A percentile compares a stretch with the other conserved stretches of the same genome.
Evolutionary conservation across 768 basidiomycete species (phyloP).

Genomic region (Nidularia sp.): DNA sequence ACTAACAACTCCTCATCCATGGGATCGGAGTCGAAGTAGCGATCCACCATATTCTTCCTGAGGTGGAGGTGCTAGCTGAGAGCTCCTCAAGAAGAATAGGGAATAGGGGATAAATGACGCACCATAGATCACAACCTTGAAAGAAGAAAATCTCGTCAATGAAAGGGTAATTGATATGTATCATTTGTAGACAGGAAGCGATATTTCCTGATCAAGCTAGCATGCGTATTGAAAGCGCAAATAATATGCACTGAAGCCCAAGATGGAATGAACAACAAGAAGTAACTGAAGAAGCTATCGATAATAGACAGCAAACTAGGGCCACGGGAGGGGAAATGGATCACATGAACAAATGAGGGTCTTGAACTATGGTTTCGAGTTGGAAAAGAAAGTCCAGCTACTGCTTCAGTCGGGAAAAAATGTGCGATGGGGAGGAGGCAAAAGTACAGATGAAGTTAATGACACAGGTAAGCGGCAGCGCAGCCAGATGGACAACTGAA

Average conservation of each 20-base stretch:
- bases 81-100: constrained; percentile 11
- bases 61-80: constrained; percentile 10
- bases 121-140: neutral
- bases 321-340: no score
- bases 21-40: constrained; percentile 8
- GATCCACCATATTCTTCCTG: constrained; percentile 11
- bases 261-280: no score
- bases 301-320: no score
- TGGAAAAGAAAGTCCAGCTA: neutral
- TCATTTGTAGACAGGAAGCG: neutral
- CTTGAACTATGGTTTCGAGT: no score
- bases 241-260: neutral
- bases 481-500: neutral
- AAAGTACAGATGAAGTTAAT: neutral
- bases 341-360: no score
- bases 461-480: neutral
- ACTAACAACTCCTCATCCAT: constrained; percentile 12
- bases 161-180: neutral
- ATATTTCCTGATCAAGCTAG: neutral
- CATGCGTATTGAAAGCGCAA: neutral
- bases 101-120: neutral
- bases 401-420: neutral
- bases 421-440: neutral
- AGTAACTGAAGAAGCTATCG: no score
- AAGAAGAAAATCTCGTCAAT: neutral